Evolutionary conservation across 2,329 filamentous ascomycete species (phyloP).

Genomic region (Acrocalymma vagum): DNA sequence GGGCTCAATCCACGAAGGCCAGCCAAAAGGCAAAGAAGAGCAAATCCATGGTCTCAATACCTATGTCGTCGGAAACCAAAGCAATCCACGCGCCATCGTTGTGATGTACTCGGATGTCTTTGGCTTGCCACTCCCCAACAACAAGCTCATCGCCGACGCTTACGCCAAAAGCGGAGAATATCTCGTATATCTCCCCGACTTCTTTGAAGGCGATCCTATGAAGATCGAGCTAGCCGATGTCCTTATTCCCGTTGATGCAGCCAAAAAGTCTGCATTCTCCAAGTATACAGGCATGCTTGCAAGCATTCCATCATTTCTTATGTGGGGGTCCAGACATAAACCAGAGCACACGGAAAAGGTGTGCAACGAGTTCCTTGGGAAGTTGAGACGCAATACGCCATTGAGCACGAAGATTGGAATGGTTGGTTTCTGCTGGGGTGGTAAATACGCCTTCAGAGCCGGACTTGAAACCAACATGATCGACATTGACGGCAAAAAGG

Average conservation of each 20-base stretch:
- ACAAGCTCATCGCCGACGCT: slow-evolving; percentile 34
- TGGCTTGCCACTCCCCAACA: slow-evolving; percentile 31
- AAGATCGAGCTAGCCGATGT: slow-evolving; percentile 40
- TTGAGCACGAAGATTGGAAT: slow-evolving; percentile 37
- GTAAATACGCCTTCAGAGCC: slow-evolving; percentile 29
- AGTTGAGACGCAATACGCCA: slow-evolving; percentile 40
- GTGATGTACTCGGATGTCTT: slow-evolving; percentile 36
- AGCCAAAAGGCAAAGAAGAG: slow-evolving; percentile 28
- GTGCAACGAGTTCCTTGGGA: slow-evolving; percentile 45
- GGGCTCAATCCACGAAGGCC: slow-evolving; percentile 48
- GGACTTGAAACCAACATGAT: slow-evolving; percentile 41
- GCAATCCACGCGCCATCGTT: slow-evolving; percentile 24
- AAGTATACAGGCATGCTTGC: slow-evolving; percentile 53
- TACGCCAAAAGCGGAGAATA: slow-evolving; percentile 28
- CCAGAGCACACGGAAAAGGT: slow-evolving; percentile 36
- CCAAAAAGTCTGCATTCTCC: slow-evolving; percentile 41
- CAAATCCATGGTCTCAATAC: slow-evolving; percentile 28
- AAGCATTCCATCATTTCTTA: slow-evolving; percentile 20
- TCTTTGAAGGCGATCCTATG: slow-evolving; percentile 32
- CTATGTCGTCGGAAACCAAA: slow-evolving; percentile 27
- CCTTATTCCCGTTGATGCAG: slow-evolving; percentile 46
- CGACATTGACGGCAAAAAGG: slow-evolving; percentile 41
- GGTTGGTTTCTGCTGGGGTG: slow-evolving; percentile 50
- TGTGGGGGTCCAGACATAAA: slow-evolving; percentile 45
- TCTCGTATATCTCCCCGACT: slow-evolving; percentile 33